Conservation (phyloP, 2,329 filamentous ascomycete genomes). For the Aspergillus sp. region DNA sequence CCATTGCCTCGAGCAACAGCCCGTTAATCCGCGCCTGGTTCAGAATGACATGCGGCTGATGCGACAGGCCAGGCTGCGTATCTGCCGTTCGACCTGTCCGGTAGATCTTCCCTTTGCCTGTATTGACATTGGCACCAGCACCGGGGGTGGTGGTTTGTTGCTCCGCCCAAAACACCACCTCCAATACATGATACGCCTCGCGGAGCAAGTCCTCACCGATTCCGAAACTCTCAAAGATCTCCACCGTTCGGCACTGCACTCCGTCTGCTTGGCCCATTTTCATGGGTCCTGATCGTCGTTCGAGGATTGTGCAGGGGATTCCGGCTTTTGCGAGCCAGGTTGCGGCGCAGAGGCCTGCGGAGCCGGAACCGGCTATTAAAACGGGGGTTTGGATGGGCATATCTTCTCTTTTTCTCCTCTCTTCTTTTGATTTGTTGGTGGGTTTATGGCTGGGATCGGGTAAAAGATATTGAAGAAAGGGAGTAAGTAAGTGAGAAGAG, state of each 20-base stretch:
- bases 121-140: neutral
- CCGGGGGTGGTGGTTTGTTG: slow-evolving; percentile 18
- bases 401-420: neutral
- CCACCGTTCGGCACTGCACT: slow-evolving; percentile 60
- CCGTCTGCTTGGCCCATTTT: slow-evolving; percentile 63
- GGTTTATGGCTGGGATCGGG: neutral
- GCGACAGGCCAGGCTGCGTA: slow-evolving; percentile 53
- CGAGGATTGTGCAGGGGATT: slow-evolving; percentile 59
- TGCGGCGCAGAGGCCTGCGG: slow-evolving; percentile 61
- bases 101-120: slow-evolving; percentile 38
- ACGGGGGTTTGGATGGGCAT: slow-evolving; percentile 44
- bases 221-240: slow-evolving; percentile 61
- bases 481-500: neutral
- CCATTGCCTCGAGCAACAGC: slow-evolving; percentile 54
- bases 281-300: slow-evolving; percentile 56
- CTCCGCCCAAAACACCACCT: slow-evolving; percentile 58
- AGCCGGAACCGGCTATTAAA: slow-evolving; percentile 61
- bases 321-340: slow-evolving; percentile 60
- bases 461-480: neutral
- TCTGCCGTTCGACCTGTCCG: slow-evolving; percentile 54
- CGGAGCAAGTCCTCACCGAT: slow-evolving; percentile 55
- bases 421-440: neutral
- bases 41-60: slow-evolving; percentile 57
- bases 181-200: slow-evolving; percentile 59
- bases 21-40: slow-evolving; percentile 58